Evolutionary conservation across 805 yeast genomes (phyloP).

Genomic region (Tetrapisispora fleetii): DNA sequence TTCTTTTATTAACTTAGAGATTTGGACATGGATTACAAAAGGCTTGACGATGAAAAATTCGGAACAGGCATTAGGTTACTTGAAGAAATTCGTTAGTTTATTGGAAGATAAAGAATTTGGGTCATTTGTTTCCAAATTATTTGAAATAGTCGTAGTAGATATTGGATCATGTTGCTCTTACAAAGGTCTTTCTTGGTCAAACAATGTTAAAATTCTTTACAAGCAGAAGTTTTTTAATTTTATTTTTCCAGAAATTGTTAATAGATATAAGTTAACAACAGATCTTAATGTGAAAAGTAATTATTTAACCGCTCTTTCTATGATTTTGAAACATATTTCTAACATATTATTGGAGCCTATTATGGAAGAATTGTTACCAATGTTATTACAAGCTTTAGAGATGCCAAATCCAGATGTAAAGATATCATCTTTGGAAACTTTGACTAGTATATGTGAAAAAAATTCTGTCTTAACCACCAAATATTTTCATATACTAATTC

Average conservation of each 20-base stretch:
- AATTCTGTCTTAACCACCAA: constrained; percentile 42
- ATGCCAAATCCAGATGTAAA: constrained; percentile 41
- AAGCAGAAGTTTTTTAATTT: constrained; percentile 70
- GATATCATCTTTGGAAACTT: constrained; percentile 51
- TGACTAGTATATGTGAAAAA: constrained; percentile 47
- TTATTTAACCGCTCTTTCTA: constrained; percentile 56
- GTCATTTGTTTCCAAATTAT: constrained; percentile 38
- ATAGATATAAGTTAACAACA: constrained; percentile 30
- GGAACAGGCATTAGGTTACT: constrained; percentile 23
- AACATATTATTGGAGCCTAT: constrained; percentile 54
- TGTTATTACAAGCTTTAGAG: constrained; percentile 55
- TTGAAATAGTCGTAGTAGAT: constrained; percentile 61
- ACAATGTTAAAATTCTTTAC: constrained; percentile 57
- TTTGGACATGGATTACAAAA: constrained; percentile 60
- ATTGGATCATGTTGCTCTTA: constrained; percentile 47
- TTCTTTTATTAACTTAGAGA: constrained; percentile 37
- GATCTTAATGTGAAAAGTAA: constrained; percentile 34
- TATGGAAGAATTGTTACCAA: constrained; percentile 54
- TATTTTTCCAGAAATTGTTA: constrained; percentile 46
- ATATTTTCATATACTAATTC: constrained; percentile 49
- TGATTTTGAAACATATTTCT: constrained; percentile 56
- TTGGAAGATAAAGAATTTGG: constrained; percentile 31
- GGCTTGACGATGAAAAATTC: constrained; percentile 56
- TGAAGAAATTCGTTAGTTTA: constrained; percentile 30
- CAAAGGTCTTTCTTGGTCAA: constrained; percentile 35